phyloP scores from a whole-genome alignment of 148 eudicot genomes.

The Chenopodium formosanum region DNA sequence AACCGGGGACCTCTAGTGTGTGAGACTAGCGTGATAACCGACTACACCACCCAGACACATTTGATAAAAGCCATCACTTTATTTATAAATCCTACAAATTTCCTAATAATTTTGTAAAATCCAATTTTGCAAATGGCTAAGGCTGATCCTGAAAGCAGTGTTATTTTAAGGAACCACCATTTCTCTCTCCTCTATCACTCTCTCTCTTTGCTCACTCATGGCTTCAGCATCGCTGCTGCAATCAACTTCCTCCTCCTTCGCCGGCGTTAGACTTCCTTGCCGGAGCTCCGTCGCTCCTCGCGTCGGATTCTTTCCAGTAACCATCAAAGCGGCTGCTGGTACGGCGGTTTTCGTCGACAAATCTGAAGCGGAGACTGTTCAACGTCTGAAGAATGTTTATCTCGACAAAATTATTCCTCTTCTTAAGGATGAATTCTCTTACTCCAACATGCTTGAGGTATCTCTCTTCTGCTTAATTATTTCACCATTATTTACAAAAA shows the following conservation, averaged over 20 bases:
- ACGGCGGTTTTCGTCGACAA: constrained; percentile 63
- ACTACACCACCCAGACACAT: constrained; percentile 92
- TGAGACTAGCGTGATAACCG: constrained; percentile 99
- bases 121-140: constrained; percentile 5
- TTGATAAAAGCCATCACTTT: not conserved
- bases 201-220: constrained; percentile 31
- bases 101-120: too few species aligned
- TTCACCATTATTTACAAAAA: not conserved
- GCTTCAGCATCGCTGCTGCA: constrained; percentile 60
- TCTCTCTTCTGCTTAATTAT: not conserved
- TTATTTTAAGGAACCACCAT: not conserved
- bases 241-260: constrained; percentile 61
- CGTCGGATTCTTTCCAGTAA: constrained; percentile 16
- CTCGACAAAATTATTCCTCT: constrained; percentile 64
- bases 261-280: constrained; percentile 39
- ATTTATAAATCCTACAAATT: not conserved
- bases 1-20: constrained; percentile 99
- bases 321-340: constrained; percentile 50
- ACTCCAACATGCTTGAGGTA: constrained; percentile 84
- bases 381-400: constrained; percentile 65
- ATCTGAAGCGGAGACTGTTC: constrained; percentile 55
- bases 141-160: constrained; percentile 20
- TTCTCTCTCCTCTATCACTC: not conserved
- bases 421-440: constrained; percentile 80
- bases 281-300: constrained; percentile 6